Base-by-base conservation (phyloP, 2,329 filamentous ascomycete species). In the Arachnopeziza araneosa region DNA sequence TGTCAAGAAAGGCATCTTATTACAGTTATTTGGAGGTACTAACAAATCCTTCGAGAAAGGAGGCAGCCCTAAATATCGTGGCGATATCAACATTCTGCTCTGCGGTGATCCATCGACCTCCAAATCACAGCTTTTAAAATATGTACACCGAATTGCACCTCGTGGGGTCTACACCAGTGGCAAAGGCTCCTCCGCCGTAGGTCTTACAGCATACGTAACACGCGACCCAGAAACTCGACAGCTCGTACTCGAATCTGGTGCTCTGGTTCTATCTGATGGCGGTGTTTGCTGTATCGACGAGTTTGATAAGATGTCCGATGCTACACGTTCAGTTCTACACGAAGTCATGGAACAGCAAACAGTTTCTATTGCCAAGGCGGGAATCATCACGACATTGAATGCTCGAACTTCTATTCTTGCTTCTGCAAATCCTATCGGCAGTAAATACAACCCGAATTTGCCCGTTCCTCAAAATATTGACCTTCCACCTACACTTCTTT, bases 31-130 rank as follows among this genome's bases (percentile, higher is more conserved):
- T 72, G 93, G 95, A 48, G 95, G 95, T 59, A 96, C 95, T 36
- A 99, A 99, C 80, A 99, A 99, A 78, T 91, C 90, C 0, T 99
- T 99, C 74, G 85, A 96, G 61, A 98, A 97, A 75, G 95, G 95
- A 59, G 95, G 93, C 60, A 96, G 90, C 71, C 95, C 95, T 7
- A 93, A 89, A 69, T 99, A 99, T 74, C 86, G 95, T 78, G 95
- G 95, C 64, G 95, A 99, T 75, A 97, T 99, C 78, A 99, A 99
- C 73, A 85, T 99, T 55, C 82, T 99, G 51, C 87, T 99, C 44
- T 99, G 95, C 70, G 95, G 95, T 80, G 95, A 99, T 71, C 95
- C 95, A 0, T 98, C 93, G 0, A 99, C 95, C 0, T 83, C 95
- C 49, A 99, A 99, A 75, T 99, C 95, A 12, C 96, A 99, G 75